Evolutionary conservation across 1,139 yeast genomes (phyloP).

Genomic region (Saccharomyces pastorianus): DNA sequence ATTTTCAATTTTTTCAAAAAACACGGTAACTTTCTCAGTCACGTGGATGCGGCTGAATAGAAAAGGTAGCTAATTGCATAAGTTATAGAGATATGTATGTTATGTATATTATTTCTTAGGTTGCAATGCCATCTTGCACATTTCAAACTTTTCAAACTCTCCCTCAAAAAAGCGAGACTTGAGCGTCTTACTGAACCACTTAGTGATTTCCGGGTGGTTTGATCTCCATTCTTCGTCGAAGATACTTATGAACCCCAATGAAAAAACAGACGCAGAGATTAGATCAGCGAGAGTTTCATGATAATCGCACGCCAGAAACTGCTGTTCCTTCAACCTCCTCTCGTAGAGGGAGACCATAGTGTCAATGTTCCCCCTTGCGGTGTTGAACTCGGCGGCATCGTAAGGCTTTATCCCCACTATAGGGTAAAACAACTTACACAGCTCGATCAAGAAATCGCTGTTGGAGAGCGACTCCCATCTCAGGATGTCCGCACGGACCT

Average conservation of each 20-base stretch:
- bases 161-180: slow-evolving; percentile 46
- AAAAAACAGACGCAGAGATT: slow-evolving; percentile 47
- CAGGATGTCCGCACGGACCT: slow-evolving; percentile 56
- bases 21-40: neutral
- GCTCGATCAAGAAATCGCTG: slow-evolving; percentile 48
- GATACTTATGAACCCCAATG: slow-evolving; percentile 33
- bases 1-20: neutral
- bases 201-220: slow-evolving; percentile 57
- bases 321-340: slow-evolving; percentile 55
- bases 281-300: slow-evolving; percentile 76
- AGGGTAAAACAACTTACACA: slow-evolving; percentile 34
- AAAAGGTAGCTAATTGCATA: neutral
- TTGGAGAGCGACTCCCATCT: slow-evolving; percentile 69
- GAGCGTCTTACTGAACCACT: slow-evolving; percentile 72
- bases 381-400: slow-evolving; percentile 69
- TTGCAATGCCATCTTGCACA: slow-evolving; percentile 46
- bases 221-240: slow-evolving; percentile 69
- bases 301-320: slow-evolving; percentile 76
- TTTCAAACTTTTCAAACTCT: slow-evolving; percentile 39
- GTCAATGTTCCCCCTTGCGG: slow-evolving; percentile 36
- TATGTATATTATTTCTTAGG: neutral
- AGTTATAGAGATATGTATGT: neutral
- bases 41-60: neutral
- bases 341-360: slow-evolving; percentile 42
- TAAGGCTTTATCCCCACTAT: slow-evolving; percentile 44